Evolutionary conservation across 2,329 filamentous ascomycete genomes (phyloP).

Genomic region (Amesomyces nigricolor): DNA sequence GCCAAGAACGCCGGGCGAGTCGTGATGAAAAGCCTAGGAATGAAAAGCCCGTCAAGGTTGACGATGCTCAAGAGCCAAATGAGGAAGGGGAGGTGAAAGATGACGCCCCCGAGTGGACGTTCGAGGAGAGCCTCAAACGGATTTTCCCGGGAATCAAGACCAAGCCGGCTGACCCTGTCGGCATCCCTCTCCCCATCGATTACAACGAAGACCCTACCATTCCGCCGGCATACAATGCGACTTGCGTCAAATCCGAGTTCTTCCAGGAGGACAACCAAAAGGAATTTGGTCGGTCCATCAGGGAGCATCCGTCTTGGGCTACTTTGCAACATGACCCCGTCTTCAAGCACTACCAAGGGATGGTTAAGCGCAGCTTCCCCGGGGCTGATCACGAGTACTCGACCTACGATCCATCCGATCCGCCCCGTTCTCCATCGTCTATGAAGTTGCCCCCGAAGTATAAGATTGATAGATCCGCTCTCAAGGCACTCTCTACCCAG

Average conservation of each 20-base stretch:
- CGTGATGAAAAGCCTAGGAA: constrained; percentile 1
- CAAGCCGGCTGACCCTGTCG: constrained; percentile 42
- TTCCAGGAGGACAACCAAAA: constrained; percentile 39
- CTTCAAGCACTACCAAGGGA: constrained; percentile 32
- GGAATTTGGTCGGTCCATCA: constrained; percentile 39
- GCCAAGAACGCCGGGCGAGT: constrained; percentile 11
- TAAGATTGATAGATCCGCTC: constrained; percentile 4
- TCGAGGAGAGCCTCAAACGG: constrained; percentile 36
- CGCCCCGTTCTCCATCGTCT: constrained; percentile 19
- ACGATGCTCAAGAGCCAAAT: neutral
- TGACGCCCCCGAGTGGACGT: constrained; percentile 29
- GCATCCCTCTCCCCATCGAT: constrained; percentile 38
- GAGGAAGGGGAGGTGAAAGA: constrained; percentile 14
- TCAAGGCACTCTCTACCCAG: neutral
- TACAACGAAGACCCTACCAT: constrained; percentile 44
- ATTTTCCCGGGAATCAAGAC: constrained; percentile 35
- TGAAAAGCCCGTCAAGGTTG: neutral
- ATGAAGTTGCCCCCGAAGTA: constrained; percentile 24
- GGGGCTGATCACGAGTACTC: constrained; percentile 26
- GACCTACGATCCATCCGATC: constrained; percentile 20
- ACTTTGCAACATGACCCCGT: constrained; percentile 40
- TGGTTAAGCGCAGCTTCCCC: constrained; percentile 27
- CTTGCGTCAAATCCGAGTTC: constrained; percentile 41
- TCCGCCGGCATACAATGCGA: constrained; percentile 40
- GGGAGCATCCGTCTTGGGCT: constrained; percentile 38